Evolutionary conservation across 176 grass and related monocot genomes (phyloP).

Genomic region (Avena insularis): DNA sequence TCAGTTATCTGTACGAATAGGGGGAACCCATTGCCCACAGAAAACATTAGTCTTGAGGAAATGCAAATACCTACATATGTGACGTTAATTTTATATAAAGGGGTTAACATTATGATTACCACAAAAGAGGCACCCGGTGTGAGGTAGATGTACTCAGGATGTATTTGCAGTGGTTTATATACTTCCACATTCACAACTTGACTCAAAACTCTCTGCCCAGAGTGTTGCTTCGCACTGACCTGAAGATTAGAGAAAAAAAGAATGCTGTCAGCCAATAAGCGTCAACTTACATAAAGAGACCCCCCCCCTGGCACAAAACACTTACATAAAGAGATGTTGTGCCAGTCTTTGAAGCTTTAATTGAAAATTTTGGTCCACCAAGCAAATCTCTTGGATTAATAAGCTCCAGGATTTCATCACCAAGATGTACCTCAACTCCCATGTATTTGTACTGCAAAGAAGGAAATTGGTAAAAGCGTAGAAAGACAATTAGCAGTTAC

Average conservation of each 20-base stretch:
- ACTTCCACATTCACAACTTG: slow-evolving; percentile 93
- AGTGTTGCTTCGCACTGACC: slow-evolving; percentile 77
- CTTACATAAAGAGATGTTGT: slow-evolving; percentile 94
- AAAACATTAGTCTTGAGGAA: neutral
- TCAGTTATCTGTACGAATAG: neutral
- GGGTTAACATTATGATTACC: slow-evolving; percentile 59
- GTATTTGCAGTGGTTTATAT: slow-evolving; percentile 76
- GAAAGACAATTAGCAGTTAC: slow-evolving; percentile 1
- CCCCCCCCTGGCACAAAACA: too few relatives aligned
- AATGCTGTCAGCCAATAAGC: slow-evolving; percentile 27
- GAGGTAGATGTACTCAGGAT: slow-evolving; percentile 93
- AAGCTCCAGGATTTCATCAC: slow-evolving; percentile 76
- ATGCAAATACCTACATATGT: slow-evolving; percentile 21
- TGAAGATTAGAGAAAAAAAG: slow-evolving; percentile 55
- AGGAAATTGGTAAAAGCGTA: slow-evolving; percentile 33
- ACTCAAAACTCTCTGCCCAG: slow-evolving; percentile 80
- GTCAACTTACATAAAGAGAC: slow-evolving; percentile 90
- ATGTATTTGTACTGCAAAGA: slow-evolving; percentile 90
- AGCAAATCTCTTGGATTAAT: slow-evolving; percentile 41
- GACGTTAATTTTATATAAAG: slow-evolving; percentile 22
- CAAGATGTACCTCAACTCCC: slow-evolving; percentile 79
- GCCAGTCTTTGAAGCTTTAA: slow-evolving; percentile 77
- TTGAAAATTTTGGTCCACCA: slow-evolving; percentile 66
- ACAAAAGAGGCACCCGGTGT: slow-evolving; percentile 88
- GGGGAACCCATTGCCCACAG: neutral